Evolutionary conservation across 106 monocot species (phyloP), one percentile per base, ranked within the genome.

Genomic region (Cymbidium sinense): DNA sequence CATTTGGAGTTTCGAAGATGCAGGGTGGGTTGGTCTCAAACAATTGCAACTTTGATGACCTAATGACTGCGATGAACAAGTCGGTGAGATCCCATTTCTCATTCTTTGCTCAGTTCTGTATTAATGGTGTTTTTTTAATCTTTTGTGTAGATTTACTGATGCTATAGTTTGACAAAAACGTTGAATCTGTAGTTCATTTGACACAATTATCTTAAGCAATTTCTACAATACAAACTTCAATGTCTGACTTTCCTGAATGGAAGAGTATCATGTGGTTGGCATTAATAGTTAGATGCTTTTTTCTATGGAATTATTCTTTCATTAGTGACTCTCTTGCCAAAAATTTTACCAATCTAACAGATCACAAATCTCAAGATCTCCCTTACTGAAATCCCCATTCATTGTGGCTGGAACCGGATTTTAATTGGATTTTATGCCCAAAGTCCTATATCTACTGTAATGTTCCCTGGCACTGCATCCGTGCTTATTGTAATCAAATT

Each of bases 41-140:
- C 74, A 70, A 58, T 70, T 84, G 82, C 82, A 84, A 54, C 35
- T 77, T 82, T 58, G 82, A 86, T 78, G 89, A 89, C 31, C 35
- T 80, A 43, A 74, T 82, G 61, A 86, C 76, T 78, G 71, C 70
- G 69, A 77, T 84, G 71, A 80, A 80, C 70, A 86, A 86, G 39
- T 43, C 76, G 61, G 89, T 86, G 71, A 64, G 81, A 19, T 50
- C n/a, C 21, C 34, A 54, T 18, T 67, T 77, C 64, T 47, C 76
- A 31, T 23, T 21, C 18, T 37, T 37, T 78, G 17, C 33, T 67
- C 19, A 71, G 2, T 37, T 71, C 31, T 37, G 19, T 31, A 15
- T 35, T 37, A 37, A 7, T 20, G 33, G 2, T 4, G 6, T 33
- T 31, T 10, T 30, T 67, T 33, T 30, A 3, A 33, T 33, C 12